phyloP scores from a whole-genome alignment of 139 green algal species.

The Chlorella sp. region DNA sequence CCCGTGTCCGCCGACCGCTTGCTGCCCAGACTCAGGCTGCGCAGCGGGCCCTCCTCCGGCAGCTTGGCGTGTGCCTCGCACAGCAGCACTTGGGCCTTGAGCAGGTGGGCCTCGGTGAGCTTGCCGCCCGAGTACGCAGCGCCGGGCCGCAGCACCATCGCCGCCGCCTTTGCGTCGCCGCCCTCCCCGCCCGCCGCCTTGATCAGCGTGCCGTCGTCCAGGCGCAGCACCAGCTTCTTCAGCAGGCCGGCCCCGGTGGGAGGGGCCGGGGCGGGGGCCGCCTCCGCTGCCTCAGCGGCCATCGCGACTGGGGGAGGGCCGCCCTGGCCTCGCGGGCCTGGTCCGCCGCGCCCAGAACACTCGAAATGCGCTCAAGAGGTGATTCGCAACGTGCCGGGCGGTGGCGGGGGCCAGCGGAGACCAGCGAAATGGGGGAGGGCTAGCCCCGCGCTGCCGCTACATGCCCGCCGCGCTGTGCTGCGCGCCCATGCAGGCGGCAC shows the following conservation, averaged over 20 bases:
- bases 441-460: not conserved
- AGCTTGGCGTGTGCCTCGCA: constrained; percentile 55
- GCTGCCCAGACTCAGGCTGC: constrained; percentile 50
- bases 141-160: constrained; percentile 36
- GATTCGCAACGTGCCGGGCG: too few relatives aligned
- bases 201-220: constrained; percentile 62
- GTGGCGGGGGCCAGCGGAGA: not conserved
- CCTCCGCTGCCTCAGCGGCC: not conserved
- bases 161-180: not conserved
- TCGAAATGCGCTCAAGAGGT: too few relatives aligned
- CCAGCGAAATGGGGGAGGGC: not conserved
- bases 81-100: constrained; percentile 45
- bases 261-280: too few relatives aligned
- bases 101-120: constrained; percentile 46
- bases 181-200: constrained; percentile 5
- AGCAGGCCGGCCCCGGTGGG: not conserved
- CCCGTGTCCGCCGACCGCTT: constrained; percentile 49
- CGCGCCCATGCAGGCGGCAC: too few relatives aligned
- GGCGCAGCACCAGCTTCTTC: constrained; percentile 42
- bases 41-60: constrained; percentile 51
- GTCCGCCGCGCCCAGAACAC: not conserved
- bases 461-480: too few relatives aligned
- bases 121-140: constrained; percentile 42
- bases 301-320: not conserved
- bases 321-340: not conserved